Evolutionary conservation across 345 rosid genomes (phyloP).

Genomic region (Melaleuca quinquenervia): DNA sequence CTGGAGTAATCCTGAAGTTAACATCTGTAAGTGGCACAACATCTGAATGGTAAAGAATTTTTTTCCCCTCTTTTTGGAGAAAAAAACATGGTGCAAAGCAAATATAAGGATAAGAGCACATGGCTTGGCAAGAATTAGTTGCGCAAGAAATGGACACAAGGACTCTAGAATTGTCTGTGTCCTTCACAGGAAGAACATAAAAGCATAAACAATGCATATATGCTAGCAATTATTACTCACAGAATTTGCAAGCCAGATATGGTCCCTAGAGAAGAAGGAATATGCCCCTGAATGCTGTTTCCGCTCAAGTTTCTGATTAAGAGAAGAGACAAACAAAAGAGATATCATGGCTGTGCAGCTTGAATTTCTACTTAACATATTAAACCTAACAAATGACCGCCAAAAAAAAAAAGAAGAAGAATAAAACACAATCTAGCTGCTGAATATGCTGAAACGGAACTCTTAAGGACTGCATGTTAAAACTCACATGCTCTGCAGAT

Average conservation of each 20-base stretch:
- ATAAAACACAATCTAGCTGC: neutral
- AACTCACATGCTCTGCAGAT: constrained; percentile 85
- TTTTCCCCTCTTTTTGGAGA: neutral
- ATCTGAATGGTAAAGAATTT: neutral
- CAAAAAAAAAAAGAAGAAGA: neutral
- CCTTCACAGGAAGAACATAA: neutral
- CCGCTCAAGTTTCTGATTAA: constrained; percentile 72
- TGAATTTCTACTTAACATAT: neutral
- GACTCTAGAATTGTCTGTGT: neutral
- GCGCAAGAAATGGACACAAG: neutral
- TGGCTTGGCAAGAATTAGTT: neutral
- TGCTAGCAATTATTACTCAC: constrained; percentile 37
- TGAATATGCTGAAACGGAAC: neutral
- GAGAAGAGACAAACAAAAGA: neutral
- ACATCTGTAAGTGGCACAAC: neutral
- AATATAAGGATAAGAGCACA: neutral
- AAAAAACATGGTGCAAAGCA: neutral
- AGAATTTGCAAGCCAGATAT: constrained; percentile 50
- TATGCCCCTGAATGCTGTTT: constrained; percentile 63
- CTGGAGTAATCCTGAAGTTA: neutral
- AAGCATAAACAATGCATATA: neutral
- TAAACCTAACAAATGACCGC: neutral
- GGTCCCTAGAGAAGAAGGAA: constrained; percentile 70
- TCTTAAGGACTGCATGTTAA: neutral
- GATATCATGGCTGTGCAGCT: neutral